Conservation (phyloP, 148 eudicot genomes). For the Vaccinium myrtillus region DNA sequence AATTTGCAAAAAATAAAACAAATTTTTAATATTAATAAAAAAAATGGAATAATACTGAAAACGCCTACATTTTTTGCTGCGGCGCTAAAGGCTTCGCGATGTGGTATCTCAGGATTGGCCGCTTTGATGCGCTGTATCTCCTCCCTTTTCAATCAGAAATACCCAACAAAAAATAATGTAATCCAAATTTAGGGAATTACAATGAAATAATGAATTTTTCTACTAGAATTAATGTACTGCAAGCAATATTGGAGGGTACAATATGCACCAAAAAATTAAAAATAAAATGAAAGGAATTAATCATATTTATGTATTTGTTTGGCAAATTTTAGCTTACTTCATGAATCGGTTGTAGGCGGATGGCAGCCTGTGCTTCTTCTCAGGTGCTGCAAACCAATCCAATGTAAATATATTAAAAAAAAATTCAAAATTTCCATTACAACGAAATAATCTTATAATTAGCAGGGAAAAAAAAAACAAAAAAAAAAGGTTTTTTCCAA, state of each 20-base stretch:
- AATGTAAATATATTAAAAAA: neutral
- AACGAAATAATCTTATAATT: neutral
- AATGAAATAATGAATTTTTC: neutral
- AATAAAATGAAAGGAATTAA: neutral
- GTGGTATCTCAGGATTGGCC: constrained; percentile 90
- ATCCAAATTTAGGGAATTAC: neutral
- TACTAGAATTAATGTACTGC: too few relatives aligned
- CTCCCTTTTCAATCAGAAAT: constrained; percentile 47
- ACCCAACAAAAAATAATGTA: neutral
- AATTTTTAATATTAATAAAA: neutral
- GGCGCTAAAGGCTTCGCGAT: constrained; percentile 92
- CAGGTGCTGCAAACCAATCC: constrained; percentile 67
- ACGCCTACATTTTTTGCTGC: constrained; percentile 85
- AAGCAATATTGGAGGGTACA: too few relatives aligned
- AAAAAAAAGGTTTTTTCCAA: neutral
- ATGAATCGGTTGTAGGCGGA: constrained; percentile 96
- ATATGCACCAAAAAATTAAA: too few relatives aligned
- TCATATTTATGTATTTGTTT: constrained; percentile 4
- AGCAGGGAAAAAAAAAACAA: neutral
- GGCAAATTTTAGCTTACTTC: constrained; percentile 50
- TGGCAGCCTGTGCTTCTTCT: constrained; percentile 97
- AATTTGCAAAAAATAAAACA: neutral
- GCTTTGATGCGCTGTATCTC: constrained; percentile 96
- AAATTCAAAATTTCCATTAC: neutral
- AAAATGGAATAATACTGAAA: neutral